Conservation (phyloP, 306 rosid species). For the Comarum palustre region DNA sequence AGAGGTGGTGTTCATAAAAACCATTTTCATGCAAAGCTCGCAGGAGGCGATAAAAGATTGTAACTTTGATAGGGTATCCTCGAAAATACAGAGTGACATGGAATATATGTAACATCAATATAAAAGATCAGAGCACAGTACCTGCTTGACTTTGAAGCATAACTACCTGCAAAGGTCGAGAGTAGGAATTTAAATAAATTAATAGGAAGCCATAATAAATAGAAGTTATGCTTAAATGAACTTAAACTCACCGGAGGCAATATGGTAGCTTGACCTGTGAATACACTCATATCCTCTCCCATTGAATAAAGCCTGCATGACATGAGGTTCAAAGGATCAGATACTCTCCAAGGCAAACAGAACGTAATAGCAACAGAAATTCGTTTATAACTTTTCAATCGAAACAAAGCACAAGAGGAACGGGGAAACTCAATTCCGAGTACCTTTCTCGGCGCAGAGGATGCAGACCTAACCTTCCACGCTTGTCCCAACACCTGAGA, state of each 20-base stretch:
- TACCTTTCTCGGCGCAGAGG: slow-evolving; percentile 29
- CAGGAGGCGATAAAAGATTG: neutral
- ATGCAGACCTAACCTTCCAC: slow-evolving; percentile 26
- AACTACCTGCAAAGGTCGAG: slow-evolving; percentile 15
- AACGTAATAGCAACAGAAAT: neutral
- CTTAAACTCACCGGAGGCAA: slow-evolving; percentile 13
- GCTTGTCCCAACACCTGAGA: slow-evolving; percentile 31
- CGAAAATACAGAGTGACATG: neutral
- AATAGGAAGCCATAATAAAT: neutral
- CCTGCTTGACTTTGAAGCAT: slow-evolving; percentile 32
- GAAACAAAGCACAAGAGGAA: neutral
- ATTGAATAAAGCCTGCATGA: slow-evolving; percentile 20
- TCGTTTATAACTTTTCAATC: too few species aligned
- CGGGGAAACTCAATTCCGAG: neutral
- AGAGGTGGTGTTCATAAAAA: too few species aligned
- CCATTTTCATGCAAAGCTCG: neutral
- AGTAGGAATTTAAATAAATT: neutral
- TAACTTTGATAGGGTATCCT: neutral
- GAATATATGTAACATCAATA: neutral
- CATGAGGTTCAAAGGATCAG: neutral
- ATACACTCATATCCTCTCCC: slow-evolving; percentile 23
- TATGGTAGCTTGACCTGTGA: slow-evolving; percentile 29
- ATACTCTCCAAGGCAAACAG: neutral
- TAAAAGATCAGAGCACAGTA: slow-evolving; percentile 20
- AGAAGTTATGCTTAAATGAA: neutral